phyloP scores from a whole-genome alignment of 1,284 basidiomycete species.

The Hymenochaete sp. region DNA sequence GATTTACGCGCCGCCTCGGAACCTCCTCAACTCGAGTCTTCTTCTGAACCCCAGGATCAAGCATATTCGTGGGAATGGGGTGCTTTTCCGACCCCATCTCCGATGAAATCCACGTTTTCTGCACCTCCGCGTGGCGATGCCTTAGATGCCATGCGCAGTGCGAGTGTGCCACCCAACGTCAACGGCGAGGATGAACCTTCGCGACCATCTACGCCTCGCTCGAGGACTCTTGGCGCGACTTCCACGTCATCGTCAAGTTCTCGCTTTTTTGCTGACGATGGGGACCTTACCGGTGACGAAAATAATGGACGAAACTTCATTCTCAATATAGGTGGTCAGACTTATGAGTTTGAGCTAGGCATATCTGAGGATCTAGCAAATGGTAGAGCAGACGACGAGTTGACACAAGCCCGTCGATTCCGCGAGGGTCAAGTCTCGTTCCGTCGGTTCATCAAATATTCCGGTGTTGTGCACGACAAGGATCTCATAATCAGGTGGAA shows the following conservation, averaged over 20 bases:
- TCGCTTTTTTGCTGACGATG: slow-evolving; percentile 39
- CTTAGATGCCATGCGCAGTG: slow-evolving; percentile 32
- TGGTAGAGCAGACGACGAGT: slow-evolving; percentile 32
- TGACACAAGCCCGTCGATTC: slow-evolving; percentile 46
- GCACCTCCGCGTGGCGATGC: slow-evolving; percentile 20
- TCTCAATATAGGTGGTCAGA: slow-evolving; percentile 46
- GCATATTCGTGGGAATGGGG: slow-evolving; percentile 84
- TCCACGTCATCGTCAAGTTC: neutral
- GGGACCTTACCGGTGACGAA: slow-evolving; percentile 41
- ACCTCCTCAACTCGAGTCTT: slow-evolving; percentile 34
- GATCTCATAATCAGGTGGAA: slow-evolving; percentile 60
- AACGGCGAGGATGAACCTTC: neutral
- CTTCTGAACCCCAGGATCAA: slow-evolving; percentile 23
- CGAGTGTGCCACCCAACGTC: slow-evolving; percentile 46
- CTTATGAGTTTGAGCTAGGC: slow-evolving; percentile 55
- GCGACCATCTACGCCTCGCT: slow-evolving; percentile 2
- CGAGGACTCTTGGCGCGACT: slow-evolving; percentile 23
- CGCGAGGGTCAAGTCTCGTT: slow-evolving; percentile 48
- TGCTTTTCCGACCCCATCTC: slow-evolving; percentile 71
- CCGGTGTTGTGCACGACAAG: slow-evolving; percentile 43
- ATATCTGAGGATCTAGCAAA: slow-evolving; percentile 27
- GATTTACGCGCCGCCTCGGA: slow-evolving; percentile 47
- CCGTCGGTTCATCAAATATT: slow-evolving; percentile 46
- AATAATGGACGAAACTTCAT: slow-evolving; percentile 46
- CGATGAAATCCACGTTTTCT: slow-evolving; percentile 44